phyloP scores from a whole-genome alignment of 1,139 yeast genomes.

The Pichia sp. region DNA sequence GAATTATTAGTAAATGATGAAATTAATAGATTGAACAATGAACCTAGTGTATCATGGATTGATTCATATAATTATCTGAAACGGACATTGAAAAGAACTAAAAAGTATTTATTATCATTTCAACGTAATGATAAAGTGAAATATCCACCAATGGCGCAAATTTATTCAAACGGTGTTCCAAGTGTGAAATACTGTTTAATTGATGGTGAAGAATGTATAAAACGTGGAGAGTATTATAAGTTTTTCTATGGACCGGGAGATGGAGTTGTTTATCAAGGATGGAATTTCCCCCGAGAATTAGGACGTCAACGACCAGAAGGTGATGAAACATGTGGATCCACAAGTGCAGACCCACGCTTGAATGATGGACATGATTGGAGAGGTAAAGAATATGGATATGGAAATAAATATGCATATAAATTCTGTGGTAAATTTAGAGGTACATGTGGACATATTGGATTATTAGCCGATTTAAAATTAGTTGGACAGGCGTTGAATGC shows the following conservation, averaged over 20 bases:
- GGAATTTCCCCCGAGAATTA: slow-evolving; percentile 67
- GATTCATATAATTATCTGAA: slow-evolving; percentile 60
- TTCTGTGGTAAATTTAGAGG: slow-evolving; percentile 64
- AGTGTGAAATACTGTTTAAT: slow-evolving; percentile 78
- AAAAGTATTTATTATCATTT: slow-evolving; percentile 51
- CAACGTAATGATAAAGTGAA: slow-evolving; percentile 42
- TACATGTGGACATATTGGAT: slow-evolving; percentile 68
- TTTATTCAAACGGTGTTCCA: slow-evolving; percentile 76
- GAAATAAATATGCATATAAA: slow-evolving; percentile 38
- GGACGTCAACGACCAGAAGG: slow-evolving; percentile 26
- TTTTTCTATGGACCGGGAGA: slow-evolving; percentile 88
- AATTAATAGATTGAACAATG: slow-evolving; percentile 14
- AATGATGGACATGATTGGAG: slow-evolving; percentile 9
- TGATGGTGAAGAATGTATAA: slow-evolving; percentile 51
- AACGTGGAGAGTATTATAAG: slow-evolving; percentile 65
- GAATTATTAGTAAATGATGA: slow-evolving; percentile 17
- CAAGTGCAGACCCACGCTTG: slow-evolving; percentile 4
- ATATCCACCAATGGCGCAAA: slow-evolving; percentile 79
- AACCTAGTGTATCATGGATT: slow-evolving; percentile 37
- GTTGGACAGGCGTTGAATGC: slow-evolving; percentile 67
- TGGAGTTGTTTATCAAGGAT: slow-evolving; percentile 80
- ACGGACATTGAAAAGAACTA: slow-evolving; percentile 56
- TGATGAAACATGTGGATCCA: slow-evolving; percentile 6
- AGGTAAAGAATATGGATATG: slow-evolving; percentile 16
- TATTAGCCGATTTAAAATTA: slow-evolving; percentile 65